These are phyloP conservation scores for Zea mays DNA, from an alignment of 176 grass and related monocot genomes.

Conservation along the genomic window DNA sequence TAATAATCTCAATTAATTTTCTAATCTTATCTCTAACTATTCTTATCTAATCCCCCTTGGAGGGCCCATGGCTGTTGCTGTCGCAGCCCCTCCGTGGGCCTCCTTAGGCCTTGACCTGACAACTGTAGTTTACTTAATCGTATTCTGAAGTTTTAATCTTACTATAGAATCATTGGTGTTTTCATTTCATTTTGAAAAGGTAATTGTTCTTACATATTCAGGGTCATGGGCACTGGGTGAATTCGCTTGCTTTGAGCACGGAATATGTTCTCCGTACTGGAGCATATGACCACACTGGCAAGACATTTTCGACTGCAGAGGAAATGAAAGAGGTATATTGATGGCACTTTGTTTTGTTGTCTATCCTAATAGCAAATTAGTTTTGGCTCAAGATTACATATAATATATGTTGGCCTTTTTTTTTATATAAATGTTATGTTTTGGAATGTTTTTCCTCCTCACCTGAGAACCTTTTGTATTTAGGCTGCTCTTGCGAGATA, in stretches of 20 bases:
- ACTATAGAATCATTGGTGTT: constrained; percentile 12
- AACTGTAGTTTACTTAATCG: neutral
- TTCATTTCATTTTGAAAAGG: neutral
- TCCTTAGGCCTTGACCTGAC: no score
- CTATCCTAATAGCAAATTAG: neutral
- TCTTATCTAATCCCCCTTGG: no score
- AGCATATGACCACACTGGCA: constrained; percentile 85
- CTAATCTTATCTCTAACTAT: no score
- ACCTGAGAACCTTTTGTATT: constrained; percentile 20
- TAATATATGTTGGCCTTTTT: no score
- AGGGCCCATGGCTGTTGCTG: no score
- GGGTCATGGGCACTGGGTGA: constrained; percentile 98
- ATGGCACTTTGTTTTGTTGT: neutral
- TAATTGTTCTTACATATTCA: constrained; percentile 36
- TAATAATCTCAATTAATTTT: no score
- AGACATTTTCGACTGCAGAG: constrained; percentile 75
- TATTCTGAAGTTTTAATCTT: neutral
- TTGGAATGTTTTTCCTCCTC: constrained; percentile 2
- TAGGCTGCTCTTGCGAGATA: constrained; percentile 88
- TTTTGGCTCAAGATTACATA: constrained; percentile 8
- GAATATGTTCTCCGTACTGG: constrained; percentile 99
- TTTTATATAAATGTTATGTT: neutral
- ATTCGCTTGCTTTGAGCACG: constrained; percentile 93
- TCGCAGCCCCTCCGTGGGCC: no score
- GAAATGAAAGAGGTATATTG: constrained; percentile 87